These are phyloP conservation scores for Cladosporium oxysporum DNA, from an alignment of 2,329 filamentous ascomycete genomes.

Conservation along the genomic window DNA sequence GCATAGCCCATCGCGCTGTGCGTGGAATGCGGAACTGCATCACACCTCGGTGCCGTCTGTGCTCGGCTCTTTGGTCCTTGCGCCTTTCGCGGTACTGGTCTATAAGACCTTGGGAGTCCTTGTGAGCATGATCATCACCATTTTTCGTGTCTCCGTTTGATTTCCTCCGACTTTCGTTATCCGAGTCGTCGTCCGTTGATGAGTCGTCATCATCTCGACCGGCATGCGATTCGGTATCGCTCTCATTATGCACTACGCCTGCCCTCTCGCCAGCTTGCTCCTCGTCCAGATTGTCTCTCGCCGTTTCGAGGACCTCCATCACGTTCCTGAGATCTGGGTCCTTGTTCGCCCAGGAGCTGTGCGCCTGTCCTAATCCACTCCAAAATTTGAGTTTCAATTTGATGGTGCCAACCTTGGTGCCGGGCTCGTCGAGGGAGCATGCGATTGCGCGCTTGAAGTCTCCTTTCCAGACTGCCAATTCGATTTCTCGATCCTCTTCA, in stretches of 20 bases:
- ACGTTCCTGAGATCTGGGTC: constrained; percentile 59
- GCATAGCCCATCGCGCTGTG: constrained; percentile 60
- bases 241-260: constrained; percentile 26
- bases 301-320: constrained; percentile 64
- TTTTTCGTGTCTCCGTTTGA: constrained; percentile 39
- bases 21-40: constrained; percentile 70
- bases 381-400: constrained; percentile 61
- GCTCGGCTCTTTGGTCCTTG: constrained; percentile 61
- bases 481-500: constrained; percentile 63
- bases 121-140: constrained; percentile 30
- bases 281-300: constrained; percentile 56
- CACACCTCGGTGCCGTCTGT: constrained; percentile 66
- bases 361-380: constrained; percentile 62
- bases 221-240: constrained; percentile 7
- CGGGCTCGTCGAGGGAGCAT: constrained; percentile 52
- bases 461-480: constrained; percentile 67
- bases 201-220: constrained; percentile 22
- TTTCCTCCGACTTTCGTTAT: constrained; percentile 23
- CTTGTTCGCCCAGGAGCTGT: constrained; percentile 57
- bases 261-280: constrained; percentile 35
- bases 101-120: constrained; percentile 38
- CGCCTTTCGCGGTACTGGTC: constrained; percentile 59
- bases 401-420: constrained; percentile 60
- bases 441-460: constrained; percentile 59
- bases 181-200: constrained; percentile 25